A percentile compares a stretch with the other conserved stretches of the same genome.
phyloP scores from a whole-genome alignment of 805 yeast genomes.

The Metschnikowia shivogae region DNA sequence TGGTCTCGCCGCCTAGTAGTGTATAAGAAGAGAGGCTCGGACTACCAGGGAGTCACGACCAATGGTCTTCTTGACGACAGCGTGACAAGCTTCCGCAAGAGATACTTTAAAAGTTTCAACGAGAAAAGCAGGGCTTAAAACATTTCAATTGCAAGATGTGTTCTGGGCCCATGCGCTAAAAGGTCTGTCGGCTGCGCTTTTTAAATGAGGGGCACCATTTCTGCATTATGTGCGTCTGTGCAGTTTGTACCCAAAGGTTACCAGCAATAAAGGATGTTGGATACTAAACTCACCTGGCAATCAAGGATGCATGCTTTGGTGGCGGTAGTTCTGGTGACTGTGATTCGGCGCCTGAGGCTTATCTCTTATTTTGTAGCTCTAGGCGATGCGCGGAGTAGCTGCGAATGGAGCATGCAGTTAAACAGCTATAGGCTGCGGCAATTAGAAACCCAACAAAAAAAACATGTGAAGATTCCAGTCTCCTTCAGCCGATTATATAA shows the following conservation, averaged over 20 bases:
- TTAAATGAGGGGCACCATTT: constrained; percentile 1
- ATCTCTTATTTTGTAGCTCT: not conserved
- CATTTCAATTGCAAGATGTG: not conserved
- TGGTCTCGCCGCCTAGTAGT: constrained; percentile 90
- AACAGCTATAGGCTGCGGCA: constrained; percentile 6
- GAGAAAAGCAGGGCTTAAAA: constrained; percentile 23
- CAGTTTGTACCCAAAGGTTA: not conserved
- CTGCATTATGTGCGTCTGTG: not conserved
- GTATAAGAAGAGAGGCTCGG: constrained; percentile 59
- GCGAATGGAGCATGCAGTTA: constrained; percentile 5
- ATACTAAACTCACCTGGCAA: not conserved
- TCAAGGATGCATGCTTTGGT: not conserved
- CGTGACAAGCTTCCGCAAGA: constrained; percentile 60
- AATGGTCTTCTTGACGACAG: constrained; percentile 44
- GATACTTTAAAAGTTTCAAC: constrained; percentile 69
- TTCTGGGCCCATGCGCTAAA: constrained; percentile 17
- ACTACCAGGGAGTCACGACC: constrained; percentile 46
- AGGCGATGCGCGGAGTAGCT: not conserved
- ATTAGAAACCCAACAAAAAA: not conserved
- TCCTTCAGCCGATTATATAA: not conserved
- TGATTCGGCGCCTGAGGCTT: no score
- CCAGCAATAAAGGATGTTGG: not conserved
- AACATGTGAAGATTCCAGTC: no score
- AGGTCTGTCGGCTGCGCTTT: constrained; percentile 14
- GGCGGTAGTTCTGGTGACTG: no score